Conservation (phyloP, 2,329 filamentous ascomycete species). For the Colletotrichum sp. region DNA sequence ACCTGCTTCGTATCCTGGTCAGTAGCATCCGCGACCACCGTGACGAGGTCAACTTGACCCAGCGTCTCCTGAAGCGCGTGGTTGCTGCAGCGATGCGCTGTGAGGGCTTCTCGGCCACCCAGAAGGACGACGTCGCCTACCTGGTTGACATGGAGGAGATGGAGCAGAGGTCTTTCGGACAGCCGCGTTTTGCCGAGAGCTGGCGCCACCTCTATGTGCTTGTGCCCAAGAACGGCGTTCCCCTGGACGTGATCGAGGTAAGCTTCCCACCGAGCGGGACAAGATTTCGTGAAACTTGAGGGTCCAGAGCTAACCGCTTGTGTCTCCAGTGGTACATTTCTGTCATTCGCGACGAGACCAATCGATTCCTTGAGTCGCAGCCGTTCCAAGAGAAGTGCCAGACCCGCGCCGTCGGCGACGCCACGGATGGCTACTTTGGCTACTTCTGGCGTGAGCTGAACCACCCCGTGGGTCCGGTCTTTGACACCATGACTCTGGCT, state of each 20-base stretch:
- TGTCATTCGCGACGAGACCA: slow-evolving; percentile 59
- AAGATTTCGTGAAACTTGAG: background rate
- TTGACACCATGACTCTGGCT: slow-evolving; percentile 55
- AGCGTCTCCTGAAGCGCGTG: slow-evolving; percentile 58
- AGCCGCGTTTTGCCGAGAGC: slow-evolving; percentile 50
- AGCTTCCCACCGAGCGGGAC: slow-evolving; percentile 25
- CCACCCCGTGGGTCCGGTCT: slow-evolving; percentile 42
- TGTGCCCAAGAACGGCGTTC: slow-evolving; percentile 50
- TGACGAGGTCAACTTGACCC: slow-evolving; percentile 52
- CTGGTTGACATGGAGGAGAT: slow-evolving; percentile 40
- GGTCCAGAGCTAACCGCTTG: slow-evolving; percentile 14
- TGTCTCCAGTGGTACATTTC: slow-evolving; percentile 59
- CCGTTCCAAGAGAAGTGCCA: slow-evolving; percentile 45
- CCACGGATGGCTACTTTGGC: slow-evolving; percentile 54
- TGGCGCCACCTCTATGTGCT: slow-evolving; percentile 62
- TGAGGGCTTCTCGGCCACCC: slow-evolving; percentile 63
- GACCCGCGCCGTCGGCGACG: slow-evolving; percentile 34
- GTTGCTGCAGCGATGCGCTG: slow-evolving; percentile 59
- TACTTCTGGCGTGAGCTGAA: slow-evolving; percentile 56
- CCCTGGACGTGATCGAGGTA: slow-evolving; percentile 62
- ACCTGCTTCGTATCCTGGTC: slow-evolving; percentile 42
- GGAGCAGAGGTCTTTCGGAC: slow-evolving; percentile 44
- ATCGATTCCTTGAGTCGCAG: slow-evolving; percentile 41
- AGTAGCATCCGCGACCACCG: slow-evolving; percentile 31
- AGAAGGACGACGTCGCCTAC: slow-evolving; percentile 64